Conservation (phyloP, 257 asterid genomes). For the Solanum medicagineum region DNA sequence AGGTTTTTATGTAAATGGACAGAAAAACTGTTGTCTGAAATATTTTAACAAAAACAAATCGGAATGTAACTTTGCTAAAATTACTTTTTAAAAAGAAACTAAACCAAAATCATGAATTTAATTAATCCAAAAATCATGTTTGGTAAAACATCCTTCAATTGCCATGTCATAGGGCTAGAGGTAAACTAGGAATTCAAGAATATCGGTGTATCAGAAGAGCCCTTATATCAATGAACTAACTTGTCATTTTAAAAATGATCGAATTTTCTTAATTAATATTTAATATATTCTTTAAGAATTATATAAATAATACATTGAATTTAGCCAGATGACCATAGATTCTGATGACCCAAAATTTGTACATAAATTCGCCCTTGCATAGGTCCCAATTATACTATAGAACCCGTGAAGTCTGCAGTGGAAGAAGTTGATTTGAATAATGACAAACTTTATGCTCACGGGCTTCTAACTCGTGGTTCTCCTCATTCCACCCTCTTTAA, state of each 20-base stretch:
- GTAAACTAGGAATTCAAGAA: too few relatives aligned
- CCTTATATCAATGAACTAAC: too few relatives aligned
- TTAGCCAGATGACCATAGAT: too few relatives aligned
- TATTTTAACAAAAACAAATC: not conserved
- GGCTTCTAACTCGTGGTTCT: not conserved
- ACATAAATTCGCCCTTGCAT: too few relatives aligned
- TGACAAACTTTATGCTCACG: not conserved
- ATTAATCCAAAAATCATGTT: not conserved
- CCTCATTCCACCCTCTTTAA: not conserved
- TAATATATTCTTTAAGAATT: too few relatives aligned
- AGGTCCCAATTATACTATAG: not conserved
- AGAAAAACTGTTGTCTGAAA: not conserved
- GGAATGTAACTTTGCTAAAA: not conserved
- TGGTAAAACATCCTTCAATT: not conserved
- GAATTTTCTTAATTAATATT: too few relatives aligned
- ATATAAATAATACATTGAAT: too few relatives aligned
- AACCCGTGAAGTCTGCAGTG: not conserved
- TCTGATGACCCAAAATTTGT: too few relatives aligned
- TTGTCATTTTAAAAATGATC: too few relatives aligned
- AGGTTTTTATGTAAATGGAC: not conserved
- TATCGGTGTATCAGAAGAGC: too few relatives aligned
- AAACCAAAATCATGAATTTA: not conserved
- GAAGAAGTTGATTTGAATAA: not conserved
- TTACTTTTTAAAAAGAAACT: not conserved
- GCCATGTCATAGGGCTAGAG: not conserved